Base-by-base conservation (phyloP, 1,284 basidiomycete genomes). In the Coriolopsis trogii region DNA sequence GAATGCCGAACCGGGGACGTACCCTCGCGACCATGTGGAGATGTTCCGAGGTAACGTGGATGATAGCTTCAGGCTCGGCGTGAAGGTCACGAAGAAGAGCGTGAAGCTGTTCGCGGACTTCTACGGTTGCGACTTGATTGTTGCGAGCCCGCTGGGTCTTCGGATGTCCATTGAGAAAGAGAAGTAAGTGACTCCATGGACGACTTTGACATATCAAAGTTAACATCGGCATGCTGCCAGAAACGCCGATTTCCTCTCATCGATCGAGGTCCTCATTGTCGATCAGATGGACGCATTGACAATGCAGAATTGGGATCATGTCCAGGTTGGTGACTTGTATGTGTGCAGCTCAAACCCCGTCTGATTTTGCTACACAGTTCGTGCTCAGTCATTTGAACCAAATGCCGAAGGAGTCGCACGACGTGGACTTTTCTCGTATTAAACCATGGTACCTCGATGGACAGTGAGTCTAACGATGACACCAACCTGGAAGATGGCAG, bases 251-350 rank as follows among this genome's bases (percentile, higher is more conserved):
- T 93, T 96, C 68, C 76, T 99, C 44, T 92, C 92, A 3, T 96
- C 93, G 3, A 91, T 99, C 57, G 97, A 99, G 69, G 74, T 99
- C 13, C 71, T 93, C n/a, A 72, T 98, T n/a, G 79, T 91, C 8
- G 97, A 99, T 69, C 95, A 98, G 63, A 78, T 93, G 73, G 95
- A 99, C 67, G 88, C 91, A 2, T 81, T 99, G 67, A 81, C 85
- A 6, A 99, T 99, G 97, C 96, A 99, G 74, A 99, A 99, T 66
- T 99, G 97, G 97, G 95, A 98, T 45, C 96, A 99, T 67, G 80
- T 96, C 15, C 90, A 95, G 77, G 94, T 91, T 62, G 44, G 75
- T 62, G 25, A 15, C n/a, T n/a, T 50, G 29, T 5, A 25, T 3
- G 3, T 15, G 15, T 30, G 26, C 8, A 8, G n/a, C 46, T 38